Evolutionary conservation across 768 basidiomycete species (phyloP).

Genomic region (Tulasnella sp.): DNA sequence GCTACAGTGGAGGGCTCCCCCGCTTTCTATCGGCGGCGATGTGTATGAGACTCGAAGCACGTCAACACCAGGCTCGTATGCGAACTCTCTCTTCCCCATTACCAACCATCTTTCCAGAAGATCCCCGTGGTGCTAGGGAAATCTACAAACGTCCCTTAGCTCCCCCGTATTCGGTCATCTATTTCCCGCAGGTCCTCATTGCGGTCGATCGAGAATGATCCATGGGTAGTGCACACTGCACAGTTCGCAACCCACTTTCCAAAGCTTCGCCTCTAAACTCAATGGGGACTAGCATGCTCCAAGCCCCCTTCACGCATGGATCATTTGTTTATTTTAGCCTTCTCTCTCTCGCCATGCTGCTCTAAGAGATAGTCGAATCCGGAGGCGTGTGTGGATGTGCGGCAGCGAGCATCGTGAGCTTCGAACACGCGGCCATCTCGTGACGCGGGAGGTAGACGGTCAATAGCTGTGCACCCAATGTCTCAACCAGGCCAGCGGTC

Average conservation of each 20-base stretch:
- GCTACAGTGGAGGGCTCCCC: neutral
- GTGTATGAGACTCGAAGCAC: neutral
- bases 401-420: neutral
- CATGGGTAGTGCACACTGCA: neutral
- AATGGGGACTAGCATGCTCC: neutral
- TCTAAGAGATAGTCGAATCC: neutral
- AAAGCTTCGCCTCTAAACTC: neutral
- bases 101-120: neutral
- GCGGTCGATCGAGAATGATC: neutral
- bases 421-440: neutral
- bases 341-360: neutral
- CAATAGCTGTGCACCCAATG: neutral
- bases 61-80: neutral
- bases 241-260: neutral
- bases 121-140: neutral
- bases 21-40: neutral
- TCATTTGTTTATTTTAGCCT: constrained; percentile 3
- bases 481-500: neutral
- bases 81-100: neutral
- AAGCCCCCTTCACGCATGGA: neutral
- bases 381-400: neutral
- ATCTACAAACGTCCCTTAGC: neutral
- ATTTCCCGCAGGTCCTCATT: neutral
- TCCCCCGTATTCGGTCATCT: neutral
- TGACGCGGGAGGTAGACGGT: neutral